A percentile compares a stretch with the other conserved stretches of the same genome.
Evolutionary conservation across 345 rosid species (phyloP).

Genomic region (Hevea brasiliensis): DNA sequence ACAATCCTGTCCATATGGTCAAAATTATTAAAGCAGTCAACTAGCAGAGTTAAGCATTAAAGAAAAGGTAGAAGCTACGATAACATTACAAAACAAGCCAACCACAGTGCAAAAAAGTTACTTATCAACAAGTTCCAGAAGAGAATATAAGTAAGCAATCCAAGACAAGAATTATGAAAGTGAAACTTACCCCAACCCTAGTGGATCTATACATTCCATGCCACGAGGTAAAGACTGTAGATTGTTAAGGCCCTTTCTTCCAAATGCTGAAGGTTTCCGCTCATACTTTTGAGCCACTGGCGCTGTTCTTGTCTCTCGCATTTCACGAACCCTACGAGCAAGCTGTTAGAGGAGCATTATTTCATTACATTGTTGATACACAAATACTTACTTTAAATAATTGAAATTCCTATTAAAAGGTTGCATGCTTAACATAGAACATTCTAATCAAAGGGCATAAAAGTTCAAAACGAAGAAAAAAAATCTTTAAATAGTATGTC

Average conservation of each 20-base stretch:
- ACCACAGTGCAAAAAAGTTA: neutral
- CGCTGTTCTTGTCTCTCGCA: constrained; percentile 86
- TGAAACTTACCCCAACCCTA: constrained; percentile 77
- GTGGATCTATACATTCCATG: constrained; percentile 94
- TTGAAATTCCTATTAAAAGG: neutral
- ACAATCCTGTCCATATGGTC: neutral
- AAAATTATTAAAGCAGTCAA: constrained; percentile 13
- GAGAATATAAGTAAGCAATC: neutral
- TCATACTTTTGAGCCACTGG: constrained; percentile 77
- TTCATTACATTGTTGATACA: neutral
- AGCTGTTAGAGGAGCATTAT: constrained; percentile 55
- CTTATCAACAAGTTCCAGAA: neutral
- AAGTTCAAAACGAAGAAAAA: neutral
- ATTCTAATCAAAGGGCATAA: neutral
- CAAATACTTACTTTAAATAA: neutral
- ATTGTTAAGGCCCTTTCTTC: constrained; percentile 51
- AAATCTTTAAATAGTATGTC: neutral
- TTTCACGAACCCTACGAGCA: constrained; percentile 87
- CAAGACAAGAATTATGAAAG: neutral
- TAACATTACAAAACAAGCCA: neutral
- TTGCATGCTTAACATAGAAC: neutral
- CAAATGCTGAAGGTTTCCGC: constrained; percentile 47
- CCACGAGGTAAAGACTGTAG: constrained; percentile 90
- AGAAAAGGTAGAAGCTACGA: neutral
- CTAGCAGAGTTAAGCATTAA: neutral